Conservation (phyloP, 83 land plant species). For the Isoetes engelmannii region DNA sequence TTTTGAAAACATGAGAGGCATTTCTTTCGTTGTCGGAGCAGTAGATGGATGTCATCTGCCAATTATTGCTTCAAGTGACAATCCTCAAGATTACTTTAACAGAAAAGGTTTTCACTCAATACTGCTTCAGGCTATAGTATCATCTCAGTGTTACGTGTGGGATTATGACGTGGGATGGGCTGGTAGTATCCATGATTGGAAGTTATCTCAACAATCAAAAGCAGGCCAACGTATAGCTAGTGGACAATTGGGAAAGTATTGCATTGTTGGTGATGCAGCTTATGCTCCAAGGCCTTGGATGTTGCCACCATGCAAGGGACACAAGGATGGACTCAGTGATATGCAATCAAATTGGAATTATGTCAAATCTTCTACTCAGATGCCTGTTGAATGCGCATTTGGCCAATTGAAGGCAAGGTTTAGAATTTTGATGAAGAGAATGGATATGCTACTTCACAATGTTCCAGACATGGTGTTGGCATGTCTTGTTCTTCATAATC, state of each 20-base stretch:
- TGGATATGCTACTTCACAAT: too few relatives aligned
- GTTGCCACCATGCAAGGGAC: conserved; percentile 12
- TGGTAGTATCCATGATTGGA: conserved; percentile 10
- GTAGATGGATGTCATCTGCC: conserved; percentile 15
- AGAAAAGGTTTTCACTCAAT: conserved; percentile 12
- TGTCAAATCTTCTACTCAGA: background rate
- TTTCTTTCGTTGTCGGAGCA: conserved; percentile 1
- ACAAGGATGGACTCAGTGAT: background rate
- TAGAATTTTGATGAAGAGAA: background rate
- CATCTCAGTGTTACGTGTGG: conserved; percentile 2
- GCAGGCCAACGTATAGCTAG: background rate
- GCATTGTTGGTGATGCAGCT: conserved; percentile 12
- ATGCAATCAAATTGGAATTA: conserved; percentile 13
- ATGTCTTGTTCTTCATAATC: conserved; percentile 4
- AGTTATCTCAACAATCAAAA: background rate
- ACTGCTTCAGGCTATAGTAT: background rate
- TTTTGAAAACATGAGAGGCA: background rate
- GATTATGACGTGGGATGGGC: conserved; percentile 16
- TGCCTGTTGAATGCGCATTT: conserved; percentile 10
- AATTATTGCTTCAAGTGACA: conserved; percentile 7
- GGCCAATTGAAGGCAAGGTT: conserved; percentile 9
- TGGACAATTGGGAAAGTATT: background rate
- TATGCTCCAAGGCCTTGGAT: conserved; percentile 11
- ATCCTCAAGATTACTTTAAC: conserved; percentile 9
- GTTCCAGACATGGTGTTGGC: background rate